These are phyloP conservation scores for Gnetum montanum DNA, from an alignment of 75 land plant species.

Conservation along the genomic window DNA sequence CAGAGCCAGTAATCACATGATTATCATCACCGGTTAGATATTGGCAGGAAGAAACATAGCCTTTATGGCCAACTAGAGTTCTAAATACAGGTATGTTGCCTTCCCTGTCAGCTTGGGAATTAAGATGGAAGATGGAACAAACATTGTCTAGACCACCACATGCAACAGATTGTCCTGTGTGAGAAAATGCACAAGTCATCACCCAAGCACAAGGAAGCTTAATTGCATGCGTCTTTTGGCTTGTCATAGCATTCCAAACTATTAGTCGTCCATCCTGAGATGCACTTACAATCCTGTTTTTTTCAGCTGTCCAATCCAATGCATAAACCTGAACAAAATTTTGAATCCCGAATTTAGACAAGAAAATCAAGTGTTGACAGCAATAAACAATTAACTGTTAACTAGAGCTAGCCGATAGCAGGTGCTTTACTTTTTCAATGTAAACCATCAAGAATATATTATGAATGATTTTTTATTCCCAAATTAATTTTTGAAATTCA, in stretches of 20 bases:
- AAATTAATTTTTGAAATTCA: too few relatives aligned
- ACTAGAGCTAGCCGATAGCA: too few relatives aligned
- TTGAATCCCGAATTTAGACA: background rate
- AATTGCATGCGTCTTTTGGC: conserved; percentile 96
- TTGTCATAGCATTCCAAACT: conserved; percentile 95
- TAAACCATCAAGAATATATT: too few relatives aligned
- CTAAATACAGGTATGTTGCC: conserved; percentile 56
- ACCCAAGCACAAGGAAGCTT: conserved; percentile 98
- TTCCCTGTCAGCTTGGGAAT: conserved; percentile 50
- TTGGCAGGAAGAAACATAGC: conserved; percentile 89
- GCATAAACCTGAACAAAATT: conserved; percentile 95
- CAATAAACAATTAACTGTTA: too few relatives aligned
- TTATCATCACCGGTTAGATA: conserved; percentile 74
- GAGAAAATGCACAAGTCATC: conserved; percentile 96
- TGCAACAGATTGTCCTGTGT: conserved; percentile 77
- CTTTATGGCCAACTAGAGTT: conserved; percentile 78
- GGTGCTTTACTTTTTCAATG: too few relatives aligned
- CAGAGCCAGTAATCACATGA: conserved; percentile 81
- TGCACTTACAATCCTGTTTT: conserved; percentile 87
- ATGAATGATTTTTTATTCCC: too few relatives aligned
- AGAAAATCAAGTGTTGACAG: too few relatives aligned
- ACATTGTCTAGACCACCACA: conserved; percentile 95
- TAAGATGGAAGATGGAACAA: conserved; percentile 80
- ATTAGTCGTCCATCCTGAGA: conserved; percentile 94
- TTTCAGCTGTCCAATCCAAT: conserved; percentile 82